Conservation (phyloP, 2,329 filamentous ascomycete genomes). For the Ophiosphaerella herpotricha region DNA sequence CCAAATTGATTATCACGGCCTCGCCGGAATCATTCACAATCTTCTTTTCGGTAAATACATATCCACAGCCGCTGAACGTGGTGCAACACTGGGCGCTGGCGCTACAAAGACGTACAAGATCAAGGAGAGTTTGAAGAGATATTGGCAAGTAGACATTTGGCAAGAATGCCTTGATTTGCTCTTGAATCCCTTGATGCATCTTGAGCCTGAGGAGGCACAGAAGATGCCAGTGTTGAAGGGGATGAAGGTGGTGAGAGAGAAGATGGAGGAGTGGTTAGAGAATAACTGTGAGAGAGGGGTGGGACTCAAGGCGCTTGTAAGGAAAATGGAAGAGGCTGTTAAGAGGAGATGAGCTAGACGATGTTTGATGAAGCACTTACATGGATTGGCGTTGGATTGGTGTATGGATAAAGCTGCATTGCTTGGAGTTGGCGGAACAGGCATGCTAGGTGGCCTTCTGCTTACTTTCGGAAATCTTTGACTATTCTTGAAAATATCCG, state of each 20-base stretch:
- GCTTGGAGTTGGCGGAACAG: conserved; percentile 12
- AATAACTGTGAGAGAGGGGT: conserved; percentile 78
- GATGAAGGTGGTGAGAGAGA: conserved; percentile 70
- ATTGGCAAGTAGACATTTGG: conserved; percentile 97
- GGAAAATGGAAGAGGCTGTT: conserved; percentile 70
- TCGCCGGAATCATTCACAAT: conserved; percentile 85
- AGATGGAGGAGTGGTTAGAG: conserved; percentile 85
- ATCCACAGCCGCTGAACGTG: conserved; percentile 65
- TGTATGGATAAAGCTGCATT: conserved; percentile 9
- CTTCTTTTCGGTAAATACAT: conserved; percentile 96
- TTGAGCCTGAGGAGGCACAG: conserved; percentile 67
- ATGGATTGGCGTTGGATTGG: not conserved
- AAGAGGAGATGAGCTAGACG: conserved; percentile 47
- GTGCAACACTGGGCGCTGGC: conserved; percentile 60
- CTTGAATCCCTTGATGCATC: conserved; percentile 75
- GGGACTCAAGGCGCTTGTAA: conserved; percentile 60
- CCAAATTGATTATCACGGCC: conserved; percentile 94
- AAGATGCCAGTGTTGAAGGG: conserved; percentile 74
- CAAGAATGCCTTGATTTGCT: conserved; percentile 78
- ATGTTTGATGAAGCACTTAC: not conserved
- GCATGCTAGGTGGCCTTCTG: no score
- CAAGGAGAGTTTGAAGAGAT: conserved; percentile 83
- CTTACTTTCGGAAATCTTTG: no score
- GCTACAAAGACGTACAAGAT: conserved; percentile 74
- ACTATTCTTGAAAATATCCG: no score